A percentile compares a stretch with the other conserved stretches of the same genome.
Evolutionary conservation across 352 stramenopile genomes (phyloP).

Genomic region (Globisporangium apiculatum): DNA sequence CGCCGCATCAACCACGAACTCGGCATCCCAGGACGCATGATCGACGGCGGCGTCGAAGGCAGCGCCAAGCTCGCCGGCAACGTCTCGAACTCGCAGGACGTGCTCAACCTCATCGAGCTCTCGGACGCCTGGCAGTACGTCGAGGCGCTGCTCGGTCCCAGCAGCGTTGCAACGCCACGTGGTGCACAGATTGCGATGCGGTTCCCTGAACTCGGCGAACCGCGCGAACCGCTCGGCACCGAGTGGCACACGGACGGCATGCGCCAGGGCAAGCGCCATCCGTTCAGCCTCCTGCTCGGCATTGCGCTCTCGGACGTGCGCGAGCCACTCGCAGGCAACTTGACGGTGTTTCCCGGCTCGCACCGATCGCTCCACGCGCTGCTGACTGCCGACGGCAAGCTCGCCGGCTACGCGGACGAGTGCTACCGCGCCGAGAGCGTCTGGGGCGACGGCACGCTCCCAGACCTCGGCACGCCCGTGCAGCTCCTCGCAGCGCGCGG

Average conservation of each 20-base stretch:
- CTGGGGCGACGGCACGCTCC: slow-evolving; percentile 70
- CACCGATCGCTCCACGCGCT: slow-evolving; percentile 44
- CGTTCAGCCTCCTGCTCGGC: slow-evolving; percentile 62
- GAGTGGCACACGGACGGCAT: slow-evolving; percentile 84
- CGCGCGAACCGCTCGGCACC: slow-evolving; percentile 49
- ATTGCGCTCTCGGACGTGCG: slow-evolving; percentile 63
- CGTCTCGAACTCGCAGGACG: slow-evolving; percentile 56
- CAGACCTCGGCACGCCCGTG: slow-evolving; percentile 50
- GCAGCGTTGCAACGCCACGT: slow-evolving; percentile 34
- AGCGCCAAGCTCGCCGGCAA: slow-evolving; percentile 60
- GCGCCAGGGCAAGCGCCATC: slow-evolving; percentile 61
- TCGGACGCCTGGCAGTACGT: slow-evolving; percentile 47
- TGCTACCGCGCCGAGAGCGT: slow-evolving; percentile 64
- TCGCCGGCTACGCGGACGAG: slow-evolving; percentile 43
- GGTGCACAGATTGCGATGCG: slow-evolving; percentile 66
- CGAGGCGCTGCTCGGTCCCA: slow-evolving; percentile 48
- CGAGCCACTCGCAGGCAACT: slow-evolving; percentile 53
- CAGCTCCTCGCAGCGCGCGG: slow-evolving; percentile 47
- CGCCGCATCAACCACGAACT: slow-evolving; percentile 75
- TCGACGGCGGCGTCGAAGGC: slow-evolving; percentile 68
- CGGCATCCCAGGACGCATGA: slow-evolving; percentile 54
- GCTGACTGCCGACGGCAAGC: slow-evolving; percentile 41
- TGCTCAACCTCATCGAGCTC: slow-evolving; percentile 52
- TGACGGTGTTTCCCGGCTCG: slow-evolving; percentile 68
- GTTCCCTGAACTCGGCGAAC: slow-evolving; percentile 61